Percentiles rank a stretch among this genome's conserved stretches.
Evolutionary conservation across 148 eudicot species (phyloP).

Genomic region (Rhododendron molle): DNA sequence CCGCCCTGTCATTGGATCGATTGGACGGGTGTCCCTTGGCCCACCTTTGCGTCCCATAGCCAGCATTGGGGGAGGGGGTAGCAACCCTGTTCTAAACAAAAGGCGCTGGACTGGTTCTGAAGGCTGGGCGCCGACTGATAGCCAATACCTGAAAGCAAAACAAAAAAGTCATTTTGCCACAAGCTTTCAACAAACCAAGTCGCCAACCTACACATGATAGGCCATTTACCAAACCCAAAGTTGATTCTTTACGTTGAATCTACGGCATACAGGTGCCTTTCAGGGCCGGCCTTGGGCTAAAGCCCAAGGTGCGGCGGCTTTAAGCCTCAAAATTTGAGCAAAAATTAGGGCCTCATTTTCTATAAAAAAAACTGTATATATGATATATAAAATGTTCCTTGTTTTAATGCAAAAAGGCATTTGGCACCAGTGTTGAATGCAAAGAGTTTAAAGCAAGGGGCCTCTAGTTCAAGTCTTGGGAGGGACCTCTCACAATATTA

Average conservation of each 20-base stretch:
- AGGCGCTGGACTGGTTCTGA: conserved; percentile 82
- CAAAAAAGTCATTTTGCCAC: neutral
- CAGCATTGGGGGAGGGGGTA: conserved; percentile 96
- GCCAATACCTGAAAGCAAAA: conserved; percentile 58
- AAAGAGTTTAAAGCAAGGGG: no score
- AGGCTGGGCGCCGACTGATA: conserved; percentile 93
- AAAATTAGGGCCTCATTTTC: no score
- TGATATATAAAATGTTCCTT: no score
- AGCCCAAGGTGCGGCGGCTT: no score
- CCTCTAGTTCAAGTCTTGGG: no score
- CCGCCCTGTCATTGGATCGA: conserved; percentile 78
- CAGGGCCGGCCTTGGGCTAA: no score
- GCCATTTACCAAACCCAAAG: neutral
- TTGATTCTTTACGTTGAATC: neutral
- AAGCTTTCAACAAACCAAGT: neutral
- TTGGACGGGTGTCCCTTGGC: conserved; percentile 67
- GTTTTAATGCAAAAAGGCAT: no score
- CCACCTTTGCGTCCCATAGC: conserved; percentile 91
- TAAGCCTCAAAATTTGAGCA: no score
- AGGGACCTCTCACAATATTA: no score
- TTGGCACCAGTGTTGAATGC: no score
- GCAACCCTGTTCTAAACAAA: conserved; percentile 73
- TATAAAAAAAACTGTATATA: no score
- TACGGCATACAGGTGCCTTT: neutral
- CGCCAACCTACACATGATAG: neutral